Conservation (phyloP, 192 early-diverging fungal species). For the Backusella tuberculispora region DNA sequence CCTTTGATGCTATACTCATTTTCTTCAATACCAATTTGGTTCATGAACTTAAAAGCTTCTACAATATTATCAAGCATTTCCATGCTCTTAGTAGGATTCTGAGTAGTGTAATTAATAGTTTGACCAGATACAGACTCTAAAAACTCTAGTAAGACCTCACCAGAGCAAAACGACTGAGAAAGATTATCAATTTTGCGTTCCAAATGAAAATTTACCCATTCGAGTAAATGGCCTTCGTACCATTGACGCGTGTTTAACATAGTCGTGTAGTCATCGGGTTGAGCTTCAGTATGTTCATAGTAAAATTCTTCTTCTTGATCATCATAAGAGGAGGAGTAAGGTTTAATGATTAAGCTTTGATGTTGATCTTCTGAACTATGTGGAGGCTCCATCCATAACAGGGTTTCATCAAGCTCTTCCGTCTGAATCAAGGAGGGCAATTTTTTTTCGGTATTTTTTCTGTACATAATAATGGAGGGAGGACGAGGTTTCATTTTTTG, state of each 20-base stretch:
- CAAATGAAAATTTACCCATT: neutral
- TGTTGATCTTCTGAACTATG: neutral
- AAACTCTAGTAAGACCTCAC: neutral
- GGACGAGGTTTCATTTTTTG: slow-evolving; percentile 49
- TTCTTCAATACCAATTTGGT: neutral
- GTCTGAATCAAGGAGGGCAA: neutral
- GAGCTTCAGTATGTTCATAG: neutral
- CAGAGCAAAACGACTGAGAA: slow-evolving; percentile 1
- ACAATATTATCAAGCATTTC: neutral
- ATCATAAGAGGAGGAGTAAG: neutral
- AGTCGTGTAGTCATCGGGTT: neutral
- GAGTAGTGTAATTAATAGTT: neutral
- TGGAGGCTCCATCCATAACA: neutral
- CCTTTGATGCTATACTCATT: neutral
- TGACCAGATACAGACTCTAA: neutral
- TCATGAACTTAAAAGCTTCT: neutral
- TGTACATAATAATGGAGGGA: slow-evolving; percentile 20
- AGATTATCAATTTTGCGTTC: neutral
- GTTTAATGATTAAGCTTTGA: neutral
- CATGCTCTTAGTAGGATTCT: neutral
- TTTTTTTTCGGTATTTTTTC: neutral
- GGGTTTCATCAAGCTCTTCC: slow-evolving; percentile 2
- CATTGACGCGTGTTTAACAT: neutral
- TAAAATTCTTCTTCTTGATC: neutral
- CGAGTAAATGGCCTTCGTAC: neutral